Conservation (phyloP, 192 early-diverging fungal genomes). For the Backusella liffmaniae region DNA sequence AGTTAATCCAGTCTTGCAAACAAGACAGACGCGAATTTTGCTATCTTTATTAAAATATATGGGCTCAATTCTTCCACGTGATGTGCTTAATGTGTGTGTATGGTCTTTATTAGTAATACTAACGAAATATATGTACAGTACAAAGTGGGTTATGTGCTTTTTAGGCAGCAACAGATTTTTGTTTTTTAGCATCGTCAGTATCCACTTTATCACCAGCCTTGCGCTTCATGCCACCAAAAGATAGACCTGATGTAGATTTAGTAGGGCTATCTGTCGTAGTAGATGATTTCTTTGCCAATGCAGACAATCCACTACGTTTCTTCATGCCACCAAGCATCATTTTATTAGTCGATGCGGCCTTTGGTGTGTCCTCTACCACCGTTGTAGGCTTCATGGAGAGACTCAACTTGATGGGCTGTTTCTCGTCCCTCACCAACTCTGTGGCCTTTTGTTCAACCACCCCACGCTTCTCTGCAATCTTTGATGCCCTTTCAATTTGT, state of each 20-base stretch:
- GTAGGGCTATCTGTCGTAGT: neutral
- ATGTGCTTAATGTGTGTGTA: neutral
- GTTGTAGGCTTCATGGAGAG: conserved; percentile 51
- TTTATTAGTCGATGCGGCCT: conserved; percentile 27
- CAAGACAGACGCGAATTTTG: neutral
- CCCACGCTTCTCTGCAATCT: conserved; percentile 35
- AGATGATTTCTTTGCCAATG: conserved; percentile 21
- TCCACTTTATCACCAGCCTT: neutral
- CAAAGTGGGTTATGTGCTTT: neutral
- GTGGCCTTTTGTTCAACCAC: conserved; percentile 35
- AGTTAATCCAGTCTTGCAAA: neutral
- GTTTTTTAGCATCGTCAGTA: neutral
- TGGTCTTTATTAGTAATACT: neutral
- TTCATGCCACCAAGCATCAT: conserved; percentile 30
- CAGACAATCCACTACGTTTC: conserved; percentile 26
- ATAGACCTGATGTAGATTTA: neutral
- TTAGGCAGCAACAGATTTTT: neutral
- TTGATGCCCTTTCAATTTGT: conserved; percentile 80
- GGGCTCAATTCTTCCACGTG: neutral
- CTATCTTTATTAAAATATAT: too few relatives aligned
- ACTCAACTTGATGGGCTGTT: conserved; percentile 71
- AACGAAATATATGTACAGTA: neutral
- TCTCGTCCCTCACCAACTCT: conserved; percentile 64
- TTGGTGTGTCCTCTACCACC: conserved; percentile 11
- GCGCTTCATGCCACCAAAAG: neutral